These are phyloP conservation scores for Mallotus repandus DNA, from an alignment of 441 rosid species.

Conservation along the genomic window DNA sequence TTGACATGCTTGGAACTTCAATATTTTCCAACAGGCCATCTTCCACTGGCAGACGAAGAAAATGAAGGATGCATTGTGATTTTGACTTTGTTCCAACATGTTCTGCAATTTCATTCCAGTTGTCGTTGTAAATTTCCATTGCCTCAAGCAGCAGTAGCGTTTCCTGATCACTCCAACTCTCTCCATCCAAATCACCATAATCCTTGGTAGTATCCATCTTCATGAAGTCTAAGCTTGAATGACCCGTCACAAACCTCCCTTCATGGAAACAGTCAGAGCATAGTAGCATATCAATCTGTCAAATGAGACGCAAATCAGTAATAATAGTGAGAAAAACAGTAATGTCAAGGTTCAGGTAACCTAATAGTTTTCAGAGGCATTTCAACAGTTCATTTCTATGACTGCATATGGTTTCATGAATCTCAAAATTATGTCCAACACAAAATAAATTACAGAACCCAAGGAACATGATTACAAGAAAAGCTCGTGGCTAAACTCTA, in stretches of 20 bases:
- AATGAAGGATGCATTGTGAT: constrained; percentile 94
- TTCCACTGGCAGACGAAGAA: constrained; percentile 81
- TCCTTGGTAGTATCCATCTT: constrained; percentile 63
- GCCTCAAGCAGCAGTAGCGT: constrained; percentile 87
- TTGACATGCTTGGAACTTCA: constrained; percentile 57
- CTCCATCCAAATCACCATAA: constrained; percentile 71
- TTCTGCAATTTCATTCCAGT: constrained; percentile 88
- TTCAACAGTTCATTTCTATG: background rate
- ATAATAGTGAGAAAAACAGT: constrained; percentile 3
- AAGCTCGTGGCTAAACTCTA: background rate
- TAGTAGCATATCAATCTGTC: constrained; percentile 71
- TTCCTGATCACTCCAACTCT: constrained; percentile 88
- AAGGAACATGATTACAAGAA: background rate
- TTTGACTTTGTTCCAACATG: constrained; percentile 89
- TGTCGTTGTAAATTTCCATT: constrained; percentile 73
- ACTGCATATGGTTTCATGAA: background rate
- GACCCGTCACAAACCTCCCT: constrained; percentile 77
- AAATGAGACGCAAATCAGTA: constrained; percentile 24
- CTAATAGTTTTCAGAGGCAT: constrained; percentile 6
- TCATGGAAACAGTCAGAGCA: constrained; percentile 80
- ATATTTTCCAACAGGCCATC: constrained; percentile 76
- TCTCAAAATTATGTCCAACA: background rate
- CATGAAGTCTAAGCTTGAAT: constrained; percentile 83
- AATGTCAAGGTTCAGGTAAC: constrained; percentile 13
- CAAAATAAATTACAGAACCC: background rate